phyloP scores from a whole-genome alignment of 495 filamentous ascomycete species.

The Penicillium crystallinum region DNA sequence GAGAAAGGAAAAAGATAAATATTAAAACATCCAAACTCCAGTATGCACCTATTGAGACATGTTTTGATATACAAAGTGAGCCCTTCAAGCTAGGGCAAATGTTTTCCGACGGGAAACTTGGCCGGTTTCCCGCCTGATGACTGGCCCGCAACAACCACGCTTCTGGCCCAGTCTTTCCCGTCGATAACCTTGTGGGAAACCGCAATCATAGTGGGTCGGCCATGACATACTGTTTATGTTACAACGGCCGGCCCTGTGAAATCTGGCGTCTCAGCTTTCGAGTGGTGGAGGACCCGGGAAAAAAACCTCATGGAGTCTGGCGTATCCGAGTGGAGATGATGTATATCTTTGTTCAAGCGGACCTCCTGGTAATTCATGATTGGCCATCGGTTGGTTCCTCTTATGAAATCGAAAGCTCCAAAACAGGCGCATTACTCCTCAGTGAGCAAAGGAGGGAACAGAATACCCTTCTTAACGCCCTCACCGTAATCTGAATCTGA shows the following conservation, averaged over 20 bases:
- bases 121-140: constrained; percentile 31
- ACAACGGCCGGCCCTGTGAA: constrained; percentile 2
- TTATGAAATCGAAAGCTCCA: constrained; percentile 31
- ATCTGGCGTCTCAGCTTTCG: constrained; percentile 15
- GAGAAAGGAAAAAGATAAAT: background rate
- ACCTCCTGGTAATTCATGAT: constrained; percentile 12
- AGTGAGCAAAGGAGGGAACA: constrained; percentile 54
- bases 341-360: constrained; percentile 19
- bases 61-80: constrained; percentile 33
- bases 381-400: constrained; percentile 21
- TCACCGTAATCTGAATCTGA: constrained; percentile 67
- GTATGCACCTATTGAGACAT: constrained; percentile 15
- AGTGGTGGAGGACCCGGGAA: constrained; percentile 16
- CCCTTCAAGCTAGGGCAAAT: background rate
- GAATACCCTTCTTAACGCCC: constrained; percentile 38
- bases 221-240: background rate
- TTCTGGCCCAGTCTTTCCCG: constrained; percentile 29
- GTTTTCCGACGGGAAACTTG: constrained; percentile 39
- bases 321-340: constrained; percentile 20
- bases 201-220: constrained; percentile 16
- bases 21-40: constrained; percentile 1
- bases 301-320: constrained; percentile 15
- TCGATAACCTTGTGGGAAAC: constrained; percentile 32
- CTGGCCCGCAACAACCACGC: constrained; percentile 5
- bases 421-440: constrained; percentile 31